Evolutionary conservation across 148 eudicot genomes (phyloP).

Genomic region (Simmondsia chinensis): DNA sequence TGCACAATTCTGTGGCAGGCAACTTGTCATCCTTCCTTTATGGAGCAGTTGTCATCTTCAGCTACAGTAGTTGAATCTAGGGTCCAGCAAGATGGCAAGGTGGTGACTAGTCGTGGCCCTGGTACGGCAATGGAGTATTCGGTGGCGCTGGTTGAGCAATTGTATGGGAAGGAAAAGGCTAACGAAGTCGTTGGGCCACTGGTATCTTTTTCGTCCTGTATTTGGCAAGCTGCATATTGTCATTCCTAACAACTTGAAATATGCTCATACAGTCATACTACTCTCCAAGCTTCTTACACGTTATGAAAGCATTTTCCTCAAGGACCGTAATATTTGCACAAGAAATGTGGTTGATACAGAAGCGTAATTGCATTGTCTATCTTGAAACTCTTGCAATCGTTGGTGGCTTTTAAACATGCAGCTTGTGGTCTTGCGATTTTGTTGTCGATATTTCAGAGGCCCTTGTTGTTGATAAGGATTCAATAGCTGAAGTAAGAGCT

Average conservation of each 20-base stretch:
- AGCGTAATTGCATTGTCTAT: too few relatives aligned
- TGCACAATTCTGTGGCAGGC: too few relatives aligned
- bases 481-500: too few relatives aligned
- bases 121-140: conserved; percentile 87
- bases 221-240: background rate
- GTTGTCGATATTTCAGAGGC: too few relatives aligned
- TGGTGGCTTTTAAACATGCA: too few relatives aligned
- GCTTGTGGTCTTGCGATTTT: too few relatives aligned
- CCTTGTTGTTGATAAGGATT: too few relatives aligned
- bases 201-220: conserved; percentile 26
- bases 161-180: conserved; percentile 86
- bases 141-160: conserved; percentile 62
- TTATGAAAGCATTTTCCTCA: too few relatives aligned
- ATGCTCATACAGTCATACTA: background rate
- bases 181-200: conserved; percentile 74
- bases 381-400: too few relatives aligned
- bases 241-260: background rate
- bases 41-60: conserved; percentile 82
- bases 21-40: conserved; percentile 86
- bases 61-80: conserved; percentile 80
- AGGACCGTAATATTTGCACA: too few relatives aligned
- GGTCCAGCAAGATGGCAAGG: conserved; percentile 85
- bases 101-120: conserved; percentile 93
- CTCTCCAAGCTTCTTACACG: too few relatives aligned
- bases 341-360: too few relatives aligned